phyloP scores from a whole-genome alignment of 202 grass and related monocot genomes.

The Schoenoplectus tabernaemontani region DNA sequence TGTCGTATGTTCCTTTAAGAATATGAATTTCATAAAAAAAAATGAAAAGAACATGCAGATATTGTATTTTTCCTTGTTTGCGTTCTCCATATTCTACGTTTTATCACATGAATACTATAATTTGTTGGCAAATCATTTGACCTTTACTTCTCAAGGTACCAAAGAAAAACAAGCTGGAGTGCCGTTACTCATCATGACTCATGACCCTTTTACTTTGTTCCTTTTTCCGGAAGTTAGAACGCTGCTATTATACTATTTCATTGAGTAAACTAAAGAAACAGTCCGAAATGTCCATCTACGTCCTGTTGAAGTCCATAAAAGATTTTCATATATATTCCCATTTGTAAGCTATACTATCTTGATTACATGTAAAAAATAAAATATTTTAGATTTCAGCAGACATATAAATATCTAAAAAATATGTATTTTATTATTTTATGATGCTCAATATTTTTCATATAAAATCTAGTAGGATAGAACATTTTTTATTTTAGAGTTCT shows the following conservation, averaged over 20 bases:
- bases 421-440: too few species aligned
- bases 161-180: not conserved
- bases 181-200: not conserved
- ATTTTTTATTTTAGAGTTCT: too few species aligned
- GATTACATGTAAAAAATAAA: too few species aligned
- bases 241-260: not conserved
- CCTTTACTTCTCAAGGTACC: not conserved
- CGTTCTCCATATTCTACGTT: not conserved
- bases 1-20: too few species aligned
- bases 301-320: too few species aligned
- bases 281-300: too few species aligned
- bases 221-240: constrained; percentile 9
- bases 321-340: too few species aligned
- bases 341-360: too few species aligned
- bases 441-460: too few species aligned
- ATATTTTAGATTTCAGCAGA: too few species aligned
- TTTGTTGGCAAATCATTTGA: not conserved
- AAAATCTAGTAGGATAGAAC: too few species aligned
- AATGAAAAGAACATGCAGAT: not conserved
- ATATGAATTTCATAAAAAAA: not conserved
- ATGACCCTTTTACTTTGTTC: not conserved
- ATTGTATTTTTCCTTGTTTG: not conserved
- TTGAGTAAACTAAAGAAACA: not conserved
- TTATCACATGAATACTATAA: not conserved
- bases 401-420: too few species aligned